phyloP scores from a whole-genome alignment of 768 basidiomycete species.

The Hemileccinum rubropunctum region DNA sequence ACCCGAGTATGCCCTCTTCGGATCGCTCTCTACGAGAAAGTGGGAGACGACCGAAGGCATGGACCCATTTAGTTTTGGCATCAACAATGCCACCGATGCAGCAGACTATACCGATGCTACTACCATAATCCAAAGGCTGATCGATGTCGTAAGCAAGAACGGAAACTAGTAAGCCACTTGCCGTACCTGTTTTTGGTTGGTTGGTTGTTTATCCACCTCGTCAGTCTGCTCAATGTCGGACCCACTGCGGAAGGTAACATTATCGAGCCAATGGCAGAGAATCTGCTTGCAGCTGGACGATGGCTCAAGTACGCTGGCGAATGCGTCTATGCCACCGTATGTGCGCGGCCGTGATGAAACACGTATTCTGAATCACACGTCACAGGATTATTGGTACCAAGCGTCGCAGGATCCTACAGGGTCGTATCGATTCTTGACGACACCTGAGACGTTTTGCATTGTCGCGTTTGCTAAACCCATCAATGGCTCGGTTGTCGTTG shows the following conservation, averaged over 20 bases:
- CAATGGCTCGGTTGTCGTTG: constrained; percentile 33
- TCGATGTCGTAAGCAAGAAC: constrained; percentile 60
- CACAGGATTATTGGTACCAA: constrained; percentile 49
- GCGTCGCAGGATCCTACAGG: constrained; percentile 36
- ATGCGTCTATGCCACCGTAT: constrained; percentile 53
- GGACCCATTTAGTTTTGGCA: constrained; percentile 52
- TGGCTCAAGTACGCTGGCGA: constrained; percentile 51
- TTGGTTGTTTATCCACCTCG: neutral
- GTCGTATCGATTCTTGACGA: constrained; percentile 47
- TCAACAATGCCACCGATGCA: constrained; percentile 41
- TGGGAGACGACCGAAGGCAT: constrained; percentile 65
- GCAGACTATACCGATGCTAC: constrained; percentile 48
- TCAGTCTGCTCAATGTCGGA: constrained; percentile 50
- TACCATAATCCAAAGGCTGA: constrained; percentile 47
- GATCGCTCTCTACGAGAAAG: constrained; percentile 41
- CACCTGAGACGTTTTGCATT: constrained; percentile 50
- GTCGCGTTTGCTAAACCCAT: constrained; percentile 40
- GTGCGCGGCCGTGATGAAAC: neutral
- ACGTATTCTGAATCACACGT: neutral
- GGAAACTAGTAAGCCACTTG: constrained; percentile 50
- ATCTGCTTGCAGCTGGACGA: constrained; percentile 47
- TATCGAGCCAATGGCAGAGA: constrained; percentile 44
- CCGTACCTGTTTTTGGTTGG: neutral
- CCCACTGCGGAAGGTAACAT: constrained; percentile 56
- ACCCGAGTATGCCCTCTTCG: constrained; percentile 51